Evolutionary conservation across 257 asterid species (phyloP).

Genomic region (Salvia rosmarinus): DNA sequence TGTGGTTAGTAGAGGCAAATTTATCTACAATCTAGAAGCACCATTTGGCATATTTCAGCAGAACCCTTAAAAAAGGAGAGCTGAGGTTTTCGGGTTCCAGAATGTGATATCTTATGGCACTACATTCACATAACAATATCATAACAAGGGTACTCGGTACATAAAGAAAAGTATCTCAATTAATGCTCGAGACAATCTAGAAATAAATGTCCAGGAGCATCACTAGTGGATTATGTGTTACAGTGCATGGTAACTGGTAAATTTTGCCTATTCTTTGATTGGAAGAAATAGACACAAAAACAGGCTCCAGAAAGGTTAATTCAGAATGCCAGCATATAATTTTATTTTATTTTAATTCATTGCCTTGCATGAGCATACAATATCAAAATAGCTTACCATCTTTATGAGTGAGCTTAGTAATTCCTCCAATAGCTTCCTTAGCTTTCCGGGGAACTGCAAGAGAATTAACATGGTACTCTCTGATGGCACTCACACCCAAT

Average conservation of each 20-base stretch:
- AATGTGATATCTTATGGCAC: background rate
- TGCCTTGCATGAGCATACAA: constrained; percentile 13
- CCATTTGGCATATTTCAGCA: background rate
- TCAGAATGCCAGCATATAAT: constrained; percentile 21
- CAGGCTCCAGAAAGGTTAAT: background rate
- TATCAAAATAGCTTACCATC: constrained; percentile 60
- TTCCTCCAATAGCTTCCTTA: constrained; percentile 99
- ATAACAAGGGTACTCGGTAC: background rate
- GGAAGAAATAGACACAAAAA: constrained; percentile 13
- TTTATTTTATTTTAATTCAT: background rate
- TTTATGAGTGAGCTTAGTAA: constrained; percentile 82
- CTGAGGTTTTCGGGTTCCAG: background rate
- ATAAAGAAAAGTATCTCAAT: background rate
- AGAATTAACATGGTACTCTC: constrained; percentile 92
- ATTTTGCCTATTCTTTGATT: constrained; percentile 10
- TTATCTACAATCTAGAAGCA: background rate
- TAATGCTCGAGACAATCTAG: background rate
- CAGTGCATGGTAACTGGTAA: background rate
- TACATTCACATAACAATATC: background rate
- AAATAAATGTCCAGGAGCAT: constrained; percentile 9
- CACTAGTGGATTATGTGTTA: background rate
- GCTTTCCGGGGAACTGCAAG: constrained; percentile 99
- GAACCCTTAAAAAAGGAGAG: background rate
- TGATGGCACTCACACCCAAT: constrained; percentile 88
- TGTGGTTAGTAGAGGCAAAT: background rate